Evolutionary conservation across 2,329 filamentous ascomycete genomes (phyloP), one percentile per base, ranked within the genome.

Genomic region (Talaromyces atroroseus): DNA sequence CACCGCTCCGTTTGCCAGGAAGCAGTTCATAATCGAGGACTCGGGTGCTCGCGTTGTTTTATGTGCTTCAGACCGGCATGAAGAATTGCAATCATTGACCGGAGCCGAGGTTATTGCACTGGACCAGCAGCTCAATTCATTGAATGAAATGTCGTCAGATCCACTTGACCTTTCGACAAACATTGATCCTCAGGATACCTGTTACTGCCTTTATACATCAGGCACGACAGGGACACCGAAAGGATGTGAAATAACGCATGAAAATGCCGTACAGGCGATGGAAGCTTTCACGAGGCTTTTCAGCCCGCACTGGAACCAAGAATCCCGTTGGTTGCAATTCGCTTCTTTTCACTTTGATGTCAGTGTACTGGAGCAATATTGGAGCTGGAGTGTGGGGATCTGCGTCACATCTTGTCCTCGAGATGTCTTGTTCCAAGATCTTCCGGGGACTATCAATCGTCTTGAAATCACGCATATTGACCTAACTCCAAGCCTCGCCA

Each of bases 261-360:
- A 90, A 52, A 96, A 95, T 68, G 84, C 88, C 0, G 88, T 95
- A 0, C 92, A 96, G 68, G 90, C 90, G 24, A 90, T 96, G 83
- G 81, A 92, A 54, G 85, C 91, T 0, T 96, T 96, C 68, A 86
- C 90, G 64, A 77, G 84, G 29, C 78, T 96, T 0, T 96, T 96
- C 66, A 71, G 74, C 5, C 84, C 81, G 0, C 87, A 90, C 64
- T 95, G 90, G 89, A 80, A 87, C 42, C 65, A 77, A 0, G 68
- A 81, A 0, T 95, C 91, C 0, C 83, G 88, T 57, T 96, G 90
- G 87, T 78, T 96, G 0, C 92, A 96, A 66, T 96, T 96, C 66
- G 92, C 92, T 1, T 92, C 90, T 0, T 90, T 96, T 56, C 92
- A 96, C 70, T 96, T 96, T 59, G 92, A 96, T 64, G 92, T 96